Evolutionary conservation across 805 yeast genomes (phyloP).

Genomic region (Torulaspora maleeae): DNA sequence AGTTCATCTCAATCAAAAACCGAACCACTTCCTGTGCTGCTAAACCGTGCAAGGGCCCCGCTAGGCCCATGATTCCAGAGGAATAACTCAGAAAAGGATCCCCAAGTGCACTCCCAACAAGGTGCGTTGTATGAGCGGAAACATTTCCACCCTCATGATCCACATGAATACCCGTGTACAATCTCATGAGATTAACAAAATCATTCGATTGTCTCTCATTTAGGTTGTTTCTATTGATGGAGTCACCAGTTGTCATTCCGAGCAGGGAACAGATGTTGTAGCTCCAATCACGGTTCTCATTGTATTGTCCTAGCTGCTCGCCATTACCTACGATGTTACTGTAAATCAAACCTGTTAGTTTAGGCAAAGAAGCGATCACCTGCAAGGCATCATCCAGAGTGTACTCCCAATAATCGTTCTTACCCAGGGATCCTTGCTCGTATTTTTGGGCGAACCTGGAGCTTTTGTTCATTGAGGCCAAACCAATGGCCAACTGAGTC

Average conservation of each 20-base stretch:
- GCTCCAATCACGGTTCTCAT: constrained; percentile 60
- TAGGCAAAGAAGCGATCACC: constrained; percentile 69
- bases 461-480: constrained; percentile 66
- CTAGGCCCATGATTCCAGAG: constrained; percentile 77
- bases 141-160: constrained; percentile 86
- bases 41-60: constrained; percentile 82
- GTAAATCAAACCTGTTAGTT: constrained; percentile 70
- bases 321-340: constrained; percentile 56
- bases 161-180: constrained; percentile 69
- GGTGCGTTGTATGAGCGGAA: constrained; percentile 75
- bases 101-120: constrained; percentile 72
- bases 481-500: constrained; percentile 77
- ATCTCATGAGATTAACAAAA: constrained; percentile 65
- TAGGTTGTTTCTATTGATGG: constrained; percentile 32
- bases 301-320: constrained; percentile 47
- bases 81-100: constrained; percentile 72
- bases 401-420: constrained; percentile 70
- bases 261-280: constrained; percentile 62
- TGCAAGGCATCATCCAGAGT: constrained; percentile 66
- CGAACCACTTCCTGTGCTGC: constrained; percentile 83
- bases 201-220: constrained; percentile 43
- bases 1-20: constrained; percentile 62
- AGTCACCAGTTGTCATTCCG: constrained; percentile 47
- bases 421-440: constrained; percentile 58
- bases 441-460: constrained; percentile 69